These are phyloP conservation scores for Cadophora gregata DNA, from an alignment of 2,329 filamentous ascomycete genomes.

Conservation along the genomic window DNA sequence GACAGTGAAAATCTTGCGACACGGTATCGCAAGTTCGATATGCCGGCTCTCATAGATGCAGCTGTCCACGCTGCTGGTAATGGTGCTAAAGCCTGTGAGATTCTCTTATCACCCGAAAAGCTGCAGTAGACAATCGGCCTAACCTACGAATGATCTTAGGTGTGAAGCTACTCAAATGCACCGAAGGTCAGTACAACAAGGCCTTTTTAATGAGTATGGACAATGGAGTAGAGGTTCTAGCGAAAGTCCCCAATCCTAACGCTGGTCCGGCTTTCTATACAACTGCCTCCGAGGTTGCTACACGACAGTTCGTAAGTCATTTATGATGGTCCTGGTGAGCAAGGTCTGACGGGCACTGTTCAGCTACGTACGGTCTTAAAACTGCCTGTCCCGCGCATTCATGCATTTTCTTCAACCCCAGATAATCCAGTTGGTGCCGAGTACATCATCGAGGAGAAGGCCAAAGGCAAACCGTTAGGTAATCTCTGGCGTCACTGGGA, in stretches of 20 bases:
- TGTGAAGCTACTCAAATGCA: constrained; percentile 33
- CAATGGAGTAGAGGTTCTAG: constrained; percentile 32
- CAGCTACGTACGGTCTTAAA: constrained; percentile 30
- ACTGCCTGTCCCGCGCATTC: constrained; percentile 31
- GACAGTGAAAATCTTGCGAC: too few species aligned
- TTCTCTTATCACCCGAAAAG: not conserved
- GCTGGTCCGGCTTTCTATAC: constrained; percentile 34
- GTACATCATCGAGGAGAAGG: constrained; percentile 41
- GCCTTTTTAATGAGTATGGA: constrained; percentile 36
- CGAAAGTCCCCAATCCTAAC: constrained; percentile 33
- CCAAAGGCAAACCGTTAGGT: constrained; percentile 40
- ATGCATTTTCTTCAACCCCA: constrained; percentile 25
- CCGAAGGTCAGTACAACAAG: constrained; percentile 35
- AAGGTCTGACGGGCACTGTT: constrained; percentile 16
- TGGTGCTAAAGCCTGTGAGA: constrained; percentile 31
- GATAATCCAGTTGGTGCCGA: constrained; percentile 34
- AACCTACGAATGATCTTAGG: constrained; percentile 26
- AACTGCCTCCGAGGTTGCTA: constrained; percentile 36
- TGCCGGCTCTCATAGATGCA: constrained; percentile 37
- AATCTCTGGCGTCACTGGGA: constrained; percentile 43
- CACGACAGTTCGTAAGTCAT: constrained; percentile 30
- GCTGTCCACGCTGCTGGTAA: constrained; percentile 25
- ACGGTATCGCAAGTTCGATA: constrained; percentile 42
- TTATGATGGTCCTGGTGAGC: not conserved
- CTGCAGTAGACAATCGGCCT: not conserved